phyloP scores from a whole-genome alignment of 495 filamentous ascomycete genomes.

The Gamarada debralockiae region DNA sequence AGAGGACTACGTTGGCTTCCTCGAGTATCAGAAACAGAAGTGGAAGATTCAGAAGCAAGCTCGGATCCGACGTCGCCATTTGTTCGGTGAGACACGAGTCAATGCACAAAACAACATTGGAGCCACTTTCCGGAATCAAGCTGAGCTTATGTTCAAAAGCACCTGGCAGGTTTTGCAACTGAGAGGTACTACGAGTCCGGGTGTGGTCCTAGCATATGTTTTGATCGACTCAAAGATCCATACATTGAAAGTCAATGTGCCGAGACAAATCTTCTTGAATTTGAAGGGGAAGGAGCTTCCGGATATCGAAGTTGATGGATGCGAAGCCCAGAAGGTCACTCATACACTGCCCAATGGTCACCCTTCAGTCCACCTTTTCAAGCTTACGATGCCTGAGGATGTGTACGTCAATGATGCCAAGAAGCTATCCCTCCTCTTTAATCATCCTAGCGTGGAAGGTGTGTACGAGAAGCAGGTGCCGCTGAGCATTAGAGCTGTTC shows the following conservation, averaged over 20 bases:
- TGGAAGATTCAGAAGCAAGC: slow-evolving; percentile 98
- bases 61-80: slow-evolving; percentile 76
- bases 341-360: slow-evolving; percentile 95
- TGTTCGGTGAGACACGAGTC: slow-evolving; percentile 80
- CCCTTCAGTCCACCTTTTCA: slow-evolving; percentile 89
- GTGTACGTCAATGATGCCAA: slow-evolving; percentile 77
- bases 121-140: slow-evolving; percentile 84
- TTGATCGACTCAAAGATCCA: slow-evolving; percentile 92
- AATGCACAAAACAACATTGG: slow-evolving; percentile 73
- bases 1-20: slow-evolving; percentile 83
- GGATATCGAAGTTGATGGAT: slow-evolving; percentile 83
- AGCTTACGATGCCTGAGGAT: slow-evolving; percentile 84
- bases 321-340: slow-evolving; percentile 83
- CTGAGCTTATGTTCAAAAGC: slow-evolving; percentile 80
- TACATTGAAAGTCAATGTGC: slow-evolving; percentile 81
- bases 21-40: slow-evolving; percentile 96
- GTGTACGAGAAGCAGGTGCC: slow-evolving; percentile 94
- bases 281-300: slow-evolving; percentile 82
- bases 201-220: slow-evolving; percentile 83
- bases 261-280: slow-evolving; percentile 86
- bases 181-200: slow-evolving; percentile 71
- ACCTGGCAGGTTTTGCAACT: slow-evolving; percentile 96
- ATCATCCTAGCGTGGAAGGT: slow-evolving; percentile 92
- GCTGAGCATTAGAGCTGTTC: slow-evolving; percentile 73
- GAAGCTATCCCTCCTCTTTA: slow-evolving; percentile 77